Base-by-base conservation (phyloP, 75 land plant genomes). In the Azolla pinnata region DNA sequence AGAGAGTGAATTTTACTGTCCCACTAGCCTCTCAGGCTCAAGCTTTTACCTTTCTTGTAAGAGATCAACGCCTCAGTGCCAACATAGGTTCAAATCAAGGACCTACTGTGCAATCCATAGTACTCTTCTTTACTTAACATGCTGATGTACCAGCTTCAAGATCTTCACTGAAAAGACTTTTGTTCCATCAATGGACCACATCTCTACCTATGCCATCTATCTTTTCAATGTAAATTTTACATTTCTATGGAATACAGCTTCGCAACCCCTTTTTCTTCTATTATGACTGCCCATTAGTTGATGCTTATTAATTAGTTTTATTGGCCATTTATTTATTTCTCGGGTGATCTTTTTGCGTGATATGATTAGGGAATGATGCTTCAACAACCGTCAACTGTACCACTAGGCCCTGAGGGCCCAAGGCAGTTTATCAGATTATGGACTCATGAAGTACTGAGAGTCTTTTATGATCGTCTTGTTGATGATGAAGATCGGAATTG, bases 401-500 rank as follows among this genome's bases (percentile, higher is more conserved):
- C 75, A 20, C 23, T 44, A 44, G 70, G 75, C 2, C 34, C 59
- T 60, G 47, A 53, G 24, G 75, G 70, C n/a, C 65, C 72, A 33
- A 42, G 38, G 59, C 75, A 73, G 51, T 52, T 68, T 47, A 38
- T 73, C 0, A 50, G 75, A 18, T 31, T 73, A 16, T 73, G 75
- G 75, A 31, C 47, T 14, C 75, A 73, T 38, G 75, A 73, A 34
- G 75, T 73, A 2, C 57, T 73, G 16, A 29, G 75, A 42, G 75
- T 73, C 0, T 73, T 73, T 56, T 73, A 73, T 60, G 75, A 73
- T 45, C 69, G 75, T 4, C 69, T 73, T 29, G 75, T 73, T 7
- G 75, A 73, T 73, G 75, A 73, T 55, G 30, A 53, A n/a, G 75
- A 73, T 35, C 70, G 75, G 4, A 56, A 73, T 44, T 73, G 75